phyloP scores from a whole-genome alignment of 257 asterid species.

The Solanum chmielewskii region DNA sequence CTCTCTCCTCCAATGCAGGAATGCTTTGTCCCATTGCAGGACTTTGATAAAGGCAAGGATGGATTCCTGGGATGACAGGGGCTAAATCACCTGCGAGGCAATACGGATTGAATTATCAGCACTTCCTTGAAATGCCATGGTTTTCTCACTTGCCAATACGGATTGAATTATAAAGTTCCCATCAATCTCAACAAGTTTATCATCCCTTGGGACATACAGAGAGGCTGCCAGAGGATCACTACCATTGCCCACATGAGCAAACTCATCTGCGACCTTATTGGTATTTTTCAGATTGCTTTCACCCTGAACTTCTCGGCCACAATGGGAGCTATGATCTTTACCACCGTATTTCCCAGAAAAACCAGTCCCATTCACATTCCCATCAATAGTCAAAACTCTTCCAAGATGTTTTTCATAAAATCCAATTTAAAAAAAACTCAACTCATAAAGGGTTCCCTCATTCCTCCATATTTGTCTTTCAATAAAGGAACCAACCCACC shows the following conservation, averaged over 20 bases:
- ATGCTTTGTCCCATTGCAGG: constrained; percentile 16
- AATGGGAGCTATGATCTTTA: constrained; percentile 18
- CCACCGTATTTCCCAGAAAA: constrained; percentile 21
- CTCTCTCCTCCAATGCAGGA: constrained; percentile 43
- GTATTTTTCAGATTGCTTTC: neutral
- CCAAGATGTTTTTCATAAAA: constrained; percentile 29
- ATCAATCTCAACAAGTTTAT: constrained; percentile 62
- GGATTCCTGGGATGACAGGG: constrained; percentile 44
- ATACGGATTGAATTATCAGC: constrained; percentile 24
- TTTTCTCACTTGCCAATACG: constrained; percentile 62
- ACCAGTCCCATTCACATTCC: constrained; percentile 16
- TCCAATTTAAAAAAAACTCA: too few species aligned
- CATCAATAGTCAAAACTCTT: constrained; percentile 57
- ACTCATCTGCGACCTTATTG: constrained; percentile 15
- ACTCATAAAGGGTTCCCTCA: too few species aligned
- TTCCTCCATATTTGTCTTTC: too few species aligned
- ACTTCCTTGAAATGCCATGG: constrained; percentile 36
- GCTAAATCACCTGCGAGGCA: constrained; percentile 24
- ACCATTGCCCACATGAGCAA: constrained; percentile 25
- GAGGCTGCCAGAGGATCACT: constrained; percentile 59
- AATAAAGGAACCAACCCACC: too few species aligned
- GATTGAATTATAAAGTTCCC: constrained; percentile 65
- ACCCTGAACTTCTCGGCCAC: neutral
- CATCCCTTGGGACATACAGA: constrained; percentile 58
- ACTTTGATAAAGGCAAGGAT: constrained; percentile 6